These are phyloP conservation scores for Suillus lakei DNA, from an alignment of 768 basidiomycete species.

Conservation along the genomic window DNA sequence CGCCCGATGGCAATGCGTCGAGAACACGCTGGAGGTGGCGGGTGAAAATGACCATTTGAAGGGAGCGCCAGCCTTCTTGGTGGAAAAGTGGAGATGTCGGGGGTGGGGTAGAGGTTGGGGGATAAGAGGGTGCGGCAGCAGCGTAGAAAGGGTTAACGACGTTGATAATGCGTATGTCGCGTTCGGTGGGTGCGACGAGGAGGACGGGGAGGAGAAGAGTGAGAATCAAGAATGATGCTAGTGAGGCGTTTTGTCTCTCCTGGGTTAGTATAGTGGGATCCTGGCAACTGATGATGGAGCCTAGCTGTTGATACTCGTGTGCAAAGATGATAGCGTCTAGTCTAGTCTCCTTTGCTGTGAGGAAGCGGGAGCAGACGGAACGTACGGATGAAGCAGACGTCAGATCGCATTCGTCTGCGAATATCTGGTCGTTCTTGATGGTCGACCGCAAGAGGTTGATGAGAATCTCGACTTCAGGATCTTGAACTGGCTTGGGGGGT, in stretches of 20 bases:
- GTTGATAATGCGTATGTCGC: conserved; percentile 89
- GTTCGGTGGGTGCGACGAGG: conserved; percentile 82
- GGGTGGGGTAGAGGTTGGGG: conserved; percentile 33
- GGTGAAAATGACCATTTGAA: conserved; percentile 66
- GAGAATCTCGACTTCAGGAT: conserved; percentile 55
- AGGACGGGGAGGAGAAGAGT: conserved; percentile 82
- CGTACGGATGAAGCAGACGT: conserved; percentile 67
- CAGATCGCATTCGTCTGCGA: conserved; percentile 79
- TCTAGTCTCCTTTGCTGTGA: conserved; percentile 65
- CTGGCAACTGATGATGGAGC: conserved; percentile 43
- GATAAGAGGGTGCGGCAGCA: conserved; percentile 61
- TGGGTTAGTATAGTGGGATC: conserved; percentile 38
- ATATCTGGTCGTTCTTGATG: conserved; percentile 78
- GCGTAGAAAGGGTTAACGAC: conserved; percentile 91
- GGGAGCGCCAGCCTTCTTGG: conserved; percentile 67
- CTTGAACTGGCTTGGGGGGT: conserved; percentile 63
- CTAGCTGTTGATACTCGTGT: conserved; percentile 76
- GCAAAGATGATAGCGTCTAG: conserved; percentile 81
- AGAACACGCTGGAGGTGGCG: conserved; percentile 85
- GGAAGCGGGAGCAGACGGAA: conserved; percentile 69
- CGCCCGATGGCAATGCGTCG: conserved; percentile 74
- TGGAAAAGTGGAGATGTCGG: conserved; percentile 43
- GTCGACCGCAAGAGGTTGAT: conserved; percentile 69
- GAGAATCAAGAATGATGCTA: conserved; percentile 78
- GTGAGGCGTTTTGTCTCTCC: conserved; percentile 51